Evolutionary conservation across 768 basidiomycete species (phyloP).

Genomic region (Lactarius hengduanensis): DNA sequence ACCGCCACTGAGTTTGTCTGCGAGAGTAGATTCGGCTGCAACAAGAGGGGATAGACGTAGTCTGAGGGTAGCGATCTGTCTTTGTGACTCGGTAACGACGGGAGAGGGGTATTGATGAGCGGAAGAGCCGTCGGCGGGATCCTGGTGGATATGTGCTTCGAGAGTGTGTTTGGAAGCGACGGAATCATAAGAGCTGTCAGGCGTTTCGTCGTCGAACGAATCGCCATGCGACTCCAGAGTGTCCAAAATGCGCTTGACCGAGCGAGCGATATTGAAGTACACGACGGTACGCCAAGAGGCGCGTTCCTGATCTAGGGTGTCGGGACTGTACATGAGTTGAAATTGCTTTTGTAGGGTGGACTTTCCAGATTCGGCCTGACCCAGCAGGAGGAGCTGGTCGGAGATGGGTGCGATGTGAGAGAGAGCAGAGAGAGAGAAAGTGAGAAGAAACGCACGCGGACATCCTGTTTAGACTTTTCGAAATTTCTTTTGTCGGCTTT

Average conservation of each 20-base stretch:
- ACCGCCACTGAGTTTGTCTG: conserved; percentile 72
- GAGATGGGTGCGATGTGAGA: conserved; percentile 23
- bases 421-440: background rate
- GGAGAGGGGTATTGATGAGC: conserved; percentile 12
- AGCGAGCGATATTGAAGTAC: conserved; percentile 67
- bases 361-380: conserved; percentile 78
- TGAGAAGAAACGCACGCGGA: conserved; percentile 50
- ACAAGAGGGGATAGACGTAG: conserved; percentile 59
- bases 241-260: conserved; percentile 40
- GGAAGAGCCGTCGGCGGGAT: background rate
- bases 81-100: conserved; percentile 22
- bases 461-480: conserved; percentile 67
- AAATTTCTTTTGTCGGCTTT: conserved; percentile 64
- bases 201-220: conserved; percentile 18
- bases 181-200: conserved; percentile 16
- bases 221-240: conserved; percentile 34
- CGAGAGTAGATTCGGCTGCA: conserved; percentile 60
- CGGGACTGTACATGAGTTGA: conserved; percentile 77
- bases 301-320: conserved; percentile 66
- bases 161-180: conserved; percentile 11
- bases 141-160: conserved; percentile 14
- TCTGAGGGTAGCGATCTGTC: conserved; percentile 42
- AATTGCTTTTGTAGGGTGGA: conserved; percentile 77
- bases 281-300: conserved; percentile 77
- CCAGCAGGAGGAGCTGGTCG: conserved; percentile 63